A percentile compares a stretch with the other conserved stretches of the same genome.
Evolutionary conservation across 345 rosid genomes (phyloP).

Genomic region (Noccaea caerulescens): DNA sequence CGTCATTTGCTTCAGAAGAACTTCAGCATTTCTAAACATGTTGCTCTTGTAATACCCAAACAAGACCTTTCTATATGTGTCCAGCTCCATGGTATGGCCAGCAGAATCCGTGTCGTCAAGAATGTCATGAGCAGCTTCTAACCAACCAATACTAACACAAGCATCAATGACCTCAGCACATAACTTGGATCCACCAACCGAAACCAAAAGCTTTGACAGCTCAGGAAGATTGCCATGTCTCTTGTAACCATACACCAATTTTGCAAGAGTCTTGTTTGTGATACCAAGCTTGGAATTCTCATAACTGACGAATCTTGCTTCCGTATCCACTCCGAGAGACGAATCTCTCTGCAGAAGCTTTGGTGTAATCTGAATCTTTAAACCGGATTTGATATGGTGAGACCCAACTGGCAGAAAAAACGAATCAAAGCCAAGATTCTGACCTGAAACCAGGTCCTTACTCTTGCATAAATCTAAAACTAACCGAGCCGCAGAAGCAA

Average conservation of each 20-base stretch:
- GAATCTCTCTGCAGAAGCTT: slow-evolving; percentile 60
- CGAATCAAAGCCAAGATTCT: slow-evolving; percentile 32
- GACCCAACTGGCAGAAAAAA: slow-evolving; percentile 75
- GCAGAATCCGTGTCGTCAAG: slow-evolving; percentile 72
- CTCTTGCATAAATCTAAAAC: slow-evolving; percentile 52
- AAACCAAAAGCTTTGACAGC: slow-evolving; percentile 60
- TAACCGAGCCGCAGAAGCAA: slow-evolving; percentile 69
- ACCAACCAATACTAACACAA: slow-evolving; percentile 68
- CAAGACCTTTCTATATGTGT: slow-evolving; percentile 53
- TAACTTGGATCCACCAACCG: slow-evolving; percentile 40
- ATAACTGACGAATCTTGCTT: slow-evolving; percentile 49
- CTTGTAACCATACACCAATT: slow-evolving; percentile 63
- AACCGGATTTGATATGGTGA: slow-evolving; percentile 58
- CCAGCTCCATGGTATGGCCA: slow-evolving; percentile 49
- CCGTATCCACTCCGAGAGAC: slow-evolving; percentile 44
- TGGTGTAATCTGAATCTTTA: slow-evolving; percentile 63
- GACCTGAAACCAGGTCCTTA: slow-evolving; percentile 32
- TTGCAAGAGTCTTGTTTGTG: slow-evolving; percentile 62
- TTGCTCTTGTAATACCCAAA: slow-evolving; percentile 55
- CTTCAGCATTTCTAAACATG: slow-evolving; percentile 66
- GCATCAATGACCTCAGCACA: slow-evolving; percentile 62
- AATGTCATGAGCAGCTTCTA: slow-evolving; percentile 85
- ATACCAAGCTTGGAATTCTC: slow-evolving; percentile 58
- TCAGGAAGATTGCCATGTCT: slow-evolving; percentile 52
- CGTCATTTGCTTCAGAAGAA: slow-evolving; percentile 57